Percentiles rank a stretch among this genome's conserved stretches.
phyloP scores from a whole-genome alignment of 108 stramenopile species.

The Fragilaria crotonensis region DNA sequence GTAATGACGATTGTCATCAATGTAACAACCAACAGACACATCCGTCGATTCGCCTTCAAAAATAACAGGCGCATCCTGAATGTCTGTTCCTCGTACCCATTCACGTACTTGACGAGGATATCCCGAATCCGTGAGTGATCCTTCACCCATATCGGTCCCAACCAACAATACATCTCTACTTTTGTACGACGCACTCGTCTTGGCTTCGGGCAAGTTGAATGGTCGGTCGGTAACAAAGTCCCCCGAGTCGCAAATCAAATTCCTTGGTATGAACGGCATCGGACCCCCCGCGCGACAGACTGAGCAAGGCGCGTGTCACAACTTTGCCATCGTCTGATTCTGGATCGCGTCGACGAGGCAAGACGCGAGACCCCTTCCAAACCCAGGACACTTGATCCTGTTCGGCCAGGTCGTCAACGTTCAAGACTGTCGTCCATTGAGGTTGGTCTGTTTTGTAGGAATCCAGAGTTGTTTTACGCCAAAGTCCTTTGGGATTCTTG shows the following conservation, averaged over 20 bases:
- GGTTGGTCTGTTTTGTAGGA: constrained; percentile 47
- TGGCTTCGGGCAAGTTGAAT: constrained; percentile 74
- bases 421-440: constrained; percentile 79
- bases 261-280: constrained; percentile 86
- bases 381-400: constrained; percentile 79
- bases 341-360: constrained; percentile 54
- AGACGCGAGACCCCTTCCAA: constrained; percentile 63
- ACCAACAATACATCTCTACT: constrained; percentile 46
- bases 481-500: constrained; percentile 75
- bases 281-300: constrained; percentile 80
- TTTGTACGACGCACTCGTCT: constrained; percentile 58
- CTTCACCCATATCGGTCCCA: constrained; percentile 61
- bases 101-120: constrained; percentile 85
- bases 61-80: constrained; percentile 73
- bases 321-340: constrained; percentile 25
- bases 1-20: constrained; percentile 54
- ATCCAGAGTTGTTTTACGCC: constrained; percentile 65
- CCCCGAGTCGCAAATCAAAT: constrained; percentile 68
- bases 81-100: constrained; percentile 84
- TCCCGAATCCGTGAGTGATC: constrained; percentile 76
- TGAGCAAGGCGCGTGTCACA: constrained; percentile 56
- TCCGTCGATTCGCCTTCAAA: constrained; percentile 87
- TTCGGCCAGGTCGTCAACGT: constrained; percentile 74
- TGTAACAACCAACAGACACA: constrained; percentile 66
- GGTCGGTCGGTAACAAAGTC: constrained; percentile 64